Base-by-base conservation (phyloP, 345 rosid genomes). In the Camelina hispida region DNA sequence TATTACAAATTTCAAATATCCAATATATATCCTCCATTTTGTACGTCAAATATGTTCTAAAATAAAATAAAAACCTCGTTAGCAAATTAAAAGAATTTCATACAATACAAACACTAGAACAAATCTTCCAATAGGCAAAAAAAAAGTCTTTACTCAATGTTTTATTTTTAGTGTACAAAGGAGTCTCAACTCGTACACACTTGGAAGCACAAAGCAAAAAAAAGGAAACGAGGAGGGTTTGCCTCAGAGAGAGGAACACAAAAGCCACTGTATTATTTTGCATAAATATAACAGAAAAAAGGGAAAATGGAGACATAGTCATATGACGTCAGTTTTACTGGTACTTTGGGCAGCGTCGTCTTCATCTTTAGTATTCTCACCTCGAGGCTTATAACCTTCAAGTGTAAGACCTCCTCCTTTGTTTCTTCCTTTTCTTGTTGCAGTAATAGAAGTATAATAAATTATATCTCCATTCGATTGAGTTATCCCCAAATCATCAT, bases 241-340 rank as follows among this genome's bases (percentile, higher is more conserved):
- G 8, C 23, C 54, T 50, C 5, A 50, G 2, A 50, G 22, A 50
- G 4, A 50, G 5, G 54, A 35, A 50, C 54, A 50, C 9, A 35
- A 47, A 50, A 50, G 11, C 54, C 54, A 17, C 54, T 50, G 23
- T 48, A 48, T 17, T 48, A 17, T 48, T 48, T 48, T 48, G 53
- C 11, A 32, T 25, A 32, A 32, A 40, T 5, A 48, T n/a, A 47
- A 16, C 20, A 47, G 0, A 47, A 16, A 47, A 47, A 47, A 47
- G 22, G 53, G 53, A 8, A 8, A 48, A 48, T 16, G 2, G 20
- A 30, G 52, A 47, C 52, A 23, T 23, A 23, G 4, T 47, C 2
- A 4, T 40, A 40, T 42, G n/a, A 42, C 38, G 2, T 35, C 38
- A 35, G 38, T 35, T 8, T 35, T 35, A 8, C 38, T 35, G 38